Evolutionary conservation across 768 basidiomycete genomes (phyloP).

Genomic region (Podaxis mareebaensis): DNA sequence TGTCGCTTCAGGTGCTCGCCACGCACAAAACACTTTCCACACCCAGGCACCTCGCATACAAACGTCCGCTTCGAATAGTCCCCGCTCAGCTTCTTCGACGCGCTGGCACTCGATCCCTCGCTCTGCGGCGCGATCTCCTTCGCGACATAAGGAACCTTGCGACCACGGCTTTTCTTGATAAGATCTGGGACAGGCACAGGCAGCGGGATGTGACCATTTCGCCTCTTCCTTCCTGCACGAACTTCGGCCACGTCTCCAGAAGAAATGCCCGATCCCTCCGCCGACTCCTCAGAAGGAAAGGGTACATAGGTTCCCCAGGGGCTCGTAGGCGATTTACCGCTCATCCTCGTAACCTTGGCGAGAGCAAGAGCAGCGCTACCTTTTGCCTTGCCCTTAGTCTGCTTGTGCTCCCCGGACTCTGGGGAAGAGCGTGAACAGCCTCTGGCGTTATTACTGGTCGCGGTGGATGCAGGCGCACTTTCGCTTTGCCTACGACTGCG

Average conservation of each 20-base stretch:
- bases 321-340: conserved; percentile 20
- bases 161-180: conserved; percentile 62
- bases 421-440: conserved; percentile 17
- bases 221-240: conserved; percentile 25
- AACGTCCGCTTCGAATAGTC: conserved; percentile 46
- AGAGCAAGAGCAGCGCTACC: conserved; percentile 35
- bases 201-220: conserved; percentile 36
- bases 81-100: conserved; percentile 16
- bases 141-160: conserved; percentile 51
- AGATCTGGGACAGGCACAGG: conserved; percentile 62
- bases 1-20: conserved; percentile 84
- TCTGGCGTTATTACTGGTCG: neutral
- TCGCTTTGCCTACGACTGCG: conserved; percentile 19
- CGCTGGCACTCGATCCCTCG: conserved; percentile 6
- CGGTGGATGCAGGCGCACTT: conserved; percentile 18
- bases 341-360: conserved; percentile 29
- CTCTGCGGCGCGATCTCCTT: conserved; percentile 9
- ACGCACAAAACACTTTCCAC: conserved; percentile 77
- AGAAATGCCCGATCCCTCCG: neutral
- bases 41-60: conserved; percentile 68
- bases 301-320: conserved; percentile 10
- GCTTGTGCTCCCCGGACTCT: neutral
- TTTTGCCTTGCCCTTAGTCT: conserved; percentile 32
- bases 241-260: neutral
- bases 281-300: neutral